phyloP scores from a whole-genome alignment of 148 eudicot species.

The Vaccinium vitisidaea region DNA sequence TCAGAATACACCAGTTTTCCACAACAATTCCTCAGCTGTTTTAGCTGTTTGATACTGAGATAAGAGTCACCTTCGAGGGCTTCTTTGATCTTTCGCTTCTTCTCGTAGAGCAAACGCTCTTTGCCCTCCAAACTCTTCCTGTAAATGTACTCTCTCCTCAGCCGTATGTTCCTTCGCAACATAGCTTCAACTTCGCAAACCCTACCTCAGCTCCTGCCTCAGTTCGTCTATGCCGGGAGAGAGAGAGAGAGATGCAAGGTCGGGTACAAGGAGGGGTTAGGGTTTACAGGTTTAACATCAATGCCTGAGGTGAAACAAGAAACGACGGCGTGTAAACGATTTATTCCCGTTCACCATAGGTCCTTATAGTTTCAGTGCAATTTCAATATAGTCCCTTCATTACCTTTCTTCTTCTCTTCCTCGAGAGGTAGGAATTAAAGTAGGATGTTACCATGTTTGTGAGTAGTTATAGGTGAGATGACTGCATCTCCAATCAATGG shows the following conservation, averaged over 20 bases:
- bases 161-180: slow-evolving; percentile 64
- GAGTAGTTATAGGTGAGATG: no score
- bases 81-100: slow-evolving; percentile 80
- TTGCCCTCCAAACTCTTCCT: slow-evolving; percentile 80
- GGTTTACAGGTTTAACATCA: not conserved
- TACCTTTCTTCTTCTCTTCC: not conserved
- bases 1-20: not conserved
- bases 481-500: no score
- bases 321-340: not conserved
- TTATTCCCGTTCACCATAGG: not conserved
- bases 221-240: not conserved
- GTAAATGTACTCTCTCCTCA: slow-evolving; percentile 80
- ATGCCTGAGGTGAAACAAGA: not conserved
- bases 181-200: slow-evolving; percentile 21
- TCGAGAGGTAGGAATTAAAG: not conserved
- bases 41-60: not conserved
- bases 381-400: not conserved
- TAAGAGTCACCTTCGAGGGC: slow-evolving; percentile 63
- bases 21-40: not conserved
- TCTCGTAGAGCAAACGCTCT: slow-evolving; percentile 73
- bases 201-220: not conserved
- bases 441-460: not conserved
- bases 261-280: not conserved
- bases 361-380: not conserved
- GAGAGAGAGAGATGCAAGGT: not conserved